phyloP scores from a whole-genome alignment of 306 rosid genomes.

The Urtica urens region DNA sequence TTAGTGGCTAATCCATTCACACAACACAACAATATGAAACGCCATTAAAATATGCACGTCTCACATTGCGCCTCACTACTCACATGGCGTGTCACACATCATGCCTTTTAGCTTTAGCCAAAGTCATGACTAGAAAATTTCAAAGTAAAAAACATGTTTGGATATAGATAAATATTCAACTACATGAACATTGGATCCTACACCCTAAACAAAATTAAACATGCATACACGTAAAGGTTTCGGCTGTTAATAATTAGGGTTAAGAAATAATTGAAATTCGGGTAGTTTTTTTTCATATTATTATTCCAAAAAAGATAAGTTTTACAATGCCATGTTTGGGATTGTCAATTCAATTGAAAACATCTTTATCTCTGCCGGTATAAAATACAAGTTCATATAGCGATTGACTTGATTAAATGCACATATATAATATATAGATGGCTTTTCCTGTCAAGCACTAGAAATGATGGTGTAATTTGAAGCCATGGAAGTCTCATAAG shows the following conservation, averaged over 20 bases:
- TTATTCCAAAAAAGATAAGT: not conserved
- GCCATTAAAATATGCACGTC: too few relatives aligned
- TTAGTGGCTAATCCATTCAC: conserved; percentile 3
- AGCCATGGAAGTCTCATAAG: not conserved
- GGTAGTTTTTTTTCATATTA: not conserved
- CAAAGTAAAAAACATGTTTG: too few relatives aligned
- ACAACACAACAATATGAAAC: not conserved
- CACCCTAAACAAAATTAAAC: not conserved
- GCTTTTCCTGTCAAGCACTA: not conserved
- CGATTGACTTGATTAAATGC: too few relatives aligned
- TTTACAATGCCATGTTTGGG: not conserved
- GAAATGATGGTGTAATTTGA: conserved; percentile 12
- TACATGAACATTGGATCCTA: not conserved
- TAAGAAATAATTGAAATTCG: not conserved
- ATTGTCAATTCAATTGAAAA: conserved; percentile 5
- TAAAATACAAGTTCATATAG: not conserved
- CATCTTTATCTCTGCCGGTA: not conserved
- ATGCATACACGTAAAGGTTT: not conserved
- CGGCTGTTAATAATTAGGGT: not conserved
- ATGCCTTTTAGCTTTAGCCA: too few relatives aligned
- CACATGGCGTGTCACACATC: too few relatives aligned
- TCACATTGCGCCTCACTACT: not conserved
- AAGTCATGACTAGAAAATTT: too few relatives aligned
- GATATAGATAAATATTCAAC: conserved; percentile 4
- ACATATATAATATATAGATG: not conserved